These are phyloP conservation scores for Globisporangium yorkense DNA, from an alignment of 352 stramenopile species.

Conservation along the genomic window DNA sequence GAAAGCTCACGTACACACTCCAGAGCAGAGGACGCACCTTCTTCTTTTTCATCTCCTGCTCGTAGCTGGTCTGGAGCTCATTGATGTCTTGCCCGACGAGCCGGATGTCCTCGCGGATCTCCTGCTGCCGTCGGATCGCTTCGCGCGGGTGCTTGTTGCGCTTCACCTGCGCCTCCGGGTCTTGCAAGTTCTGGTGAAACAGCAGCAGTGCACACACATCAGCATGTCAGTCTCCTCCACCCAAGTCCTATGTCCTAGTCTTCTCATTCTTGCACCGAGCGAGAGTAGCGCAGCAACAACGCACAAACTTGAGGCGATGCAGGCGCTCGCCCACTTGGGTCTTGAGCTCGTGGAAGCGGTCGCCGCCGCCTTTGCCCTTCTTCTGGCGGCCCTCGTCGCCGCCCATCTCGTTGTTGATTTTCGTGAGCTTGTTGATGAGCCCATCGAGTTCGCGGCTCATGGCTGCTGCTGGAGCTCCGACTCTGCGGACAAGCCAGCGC, in stretches of 20 bases:
- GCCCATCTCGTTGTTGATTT: slow-evolving; percentile 79
- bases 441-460: slow-evolving; percentile 81
- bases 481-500: not conserved
- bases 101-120: slow-evolving; percentile 77
- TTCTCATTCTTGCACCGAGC: not conserved
- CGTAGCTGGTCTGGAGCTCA: slow-evolving; percentile 63
- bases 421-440: slow-evolving; percentile 61
- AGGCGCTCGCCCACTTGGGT: slow-evolving; percentile 71
- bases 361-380: slow-evolving; percentile 51
- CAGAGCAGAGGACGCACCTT: slow-evolving; percentile 29
- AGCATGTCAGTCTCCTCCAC: not conserved
- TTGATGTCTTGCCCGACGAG: slow-evolving; percentile 67
- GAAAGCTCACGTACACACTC: not conserved
- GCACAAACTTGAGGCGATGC: slow-evolving; percentile 71
- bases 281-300: not conserved
- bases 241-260: not conserved
- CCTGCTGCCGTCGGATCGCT: slow-evolving; percentile 71
- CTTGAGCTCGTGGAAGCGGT: slow-evolving; percentile 81
- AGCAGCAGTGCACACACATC: not conserved
- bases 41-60: slow-evolving; percentile 78
- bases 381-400: slow-evolving; percentile 67
- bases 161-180: slow-evolving; percentile 56
- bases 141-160: slow-evolving; percentile 70
- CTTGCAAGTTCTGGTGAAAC: slow-evolving; percentile 53
- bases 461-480: not conserved